These are phyloP conservation scores for Trichoderma sp. DNA, from an alignment of 2,329 filamentous ascomycete genomes.

Conservation along the genomic window DNA sequence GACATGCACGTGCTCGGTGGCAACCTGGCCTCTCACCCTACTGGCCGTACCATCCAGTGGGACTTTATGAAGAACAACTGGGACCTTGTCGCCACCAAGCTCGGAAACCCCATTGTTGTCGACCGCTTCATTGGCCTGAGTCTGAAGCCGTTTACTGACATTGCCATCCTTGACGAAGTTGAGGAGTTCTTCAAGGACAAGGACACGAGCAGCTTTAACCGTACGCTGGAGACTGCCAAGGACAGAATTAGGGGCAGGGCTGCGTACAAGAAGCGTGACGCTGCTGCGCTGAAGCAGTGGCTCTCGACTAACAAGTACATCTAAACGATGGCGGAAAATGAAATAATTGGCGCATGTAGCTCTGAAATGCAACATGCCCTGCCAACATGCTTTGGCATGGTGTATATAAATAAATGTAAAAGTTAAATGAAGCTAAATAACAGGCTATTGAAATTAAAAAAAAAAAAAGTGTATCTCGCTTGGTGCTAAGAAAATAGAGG, in stretches of 20 bases:
- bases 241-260: constrained; percentile 86
- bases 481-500: too few relatives aligned
- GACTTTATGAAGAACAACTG: constrained; percentile 84
- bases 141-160: constrained; percentile 77
- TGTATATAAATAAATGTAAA: background rate
- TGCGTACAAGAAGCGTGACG: constrained; percentile 79
- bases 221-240: constrained; percentile 80
- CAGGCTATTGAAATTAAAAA: background rate
- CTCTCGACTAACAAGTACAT: constrained; percentile 58
- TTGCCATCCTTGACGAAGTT: constrained; percentile 73
- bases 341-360: background rate
- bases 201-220: constrained; percentile 83
- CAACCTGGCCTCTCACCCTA: constrained; percentile 72
- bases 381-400: background rate
- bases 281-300: constrained; percentile 76
- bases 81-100: constrained; percentile 69
- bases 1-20: constrained; percentile 85
- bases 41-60: constrained; percentile 78
- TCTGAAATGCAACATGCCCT: background rate
- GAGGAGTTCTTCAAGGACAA: constrained; percentile 82
- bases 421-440: background rate
- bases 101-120: constrained; percentile 83
- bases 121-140: constrained; percentile 85
- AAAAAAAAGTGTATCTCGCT: too few relatives aligned
- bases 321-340: constrained; percentile 33